Evolutionary conservation across 192 early-diverging fungal genomes (phyloP), one percentile per base, ranked within the genome.

Genomic region (Haplosporangium gracile): DNA sequence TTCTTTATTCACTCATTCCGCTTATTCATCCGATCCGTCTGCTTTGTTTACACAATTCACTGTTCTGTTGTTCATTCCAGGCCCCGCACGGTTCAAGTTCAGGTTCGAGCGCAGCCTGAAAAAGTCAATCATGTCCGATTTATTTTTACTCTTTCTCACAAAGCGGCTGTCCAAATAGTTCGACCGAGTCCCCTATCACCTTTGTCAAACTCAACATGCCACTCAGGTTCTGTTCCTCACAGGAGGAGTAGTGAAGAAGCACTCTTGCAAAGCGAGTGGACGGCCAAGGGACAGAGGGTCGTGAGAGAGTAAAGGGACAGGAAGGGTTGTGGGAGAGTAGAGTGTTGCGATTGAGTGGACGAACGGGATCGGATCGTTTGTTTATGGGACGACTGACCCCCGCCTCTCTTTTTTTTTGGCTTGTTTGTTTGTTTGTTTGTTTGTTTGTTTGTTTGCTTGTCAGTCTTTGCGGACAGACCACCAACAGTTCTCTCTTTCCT

Each of bases 81-180:
- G 47, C 70, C 70, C 77, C 77, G 77, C 77, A 79, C 77, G 77
- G 77, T 79, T 71, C 77, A 79, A 72, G 51, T 79, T 43, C 68
- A 70, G 68, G 68, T 70, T 57, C n/a, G 55, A 57, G 55, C 55
- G 55, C 55, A 57, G 55, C n/a, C 55, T 57, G n/a, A 57, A 57
- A 57, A 57, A 57, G 55, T 57, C 55, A 57, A 57, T 57, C 7
- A 55, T 24, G 55, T 57, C n/a, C 24, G 55, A n/a, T 57, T 57
- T 57, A 57, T 57, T 57, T 57, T 57, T 57, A 57, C 55, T 57
- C n/a, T 2, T 57, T 7, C 22, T n/a, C 13, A 55, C 20, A n/a
- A 20, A 7, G 53, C 53, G 53, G 22, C 53, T 55, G 53, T 55
- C 53, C 53, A 55, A 55, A 55, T n/a, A n/a, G 24, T 55, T 20